Base-by-base conservation (phyloP, 495 filamentous ascomycete genomes). In the Cetradonia linearis region DNA sequence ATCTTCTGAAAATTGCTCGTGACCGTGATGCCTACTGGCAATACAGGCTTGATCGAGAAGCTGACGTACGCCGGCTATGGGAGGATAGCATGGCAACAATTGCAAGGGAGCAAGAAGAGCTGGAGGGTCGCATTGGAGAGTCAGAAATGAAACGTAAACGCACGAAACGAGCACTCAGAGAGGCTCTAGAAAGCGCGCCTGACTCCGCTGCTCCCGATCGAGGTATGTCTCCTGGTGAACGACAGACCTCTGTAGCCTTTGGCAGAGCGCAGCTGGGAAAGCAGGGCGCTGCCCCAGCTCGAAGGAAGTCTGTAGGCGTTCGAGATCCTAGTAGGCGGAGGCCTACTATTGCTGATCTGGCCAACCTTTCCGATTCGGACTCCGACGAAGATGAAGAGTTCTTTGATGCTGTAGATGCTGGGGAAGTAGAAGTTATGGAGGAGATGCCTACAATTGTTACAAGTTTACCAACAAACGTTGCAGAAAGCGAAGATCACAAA, bases 11-110 rank as follows among this genome's bases (percentile, higher is more conserved):
- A 37, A 97, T 98, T 66, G 91, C 90, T 18, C 81, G 86, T 59
- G 93, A 98, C 66, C 86, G 94, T 31, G 93, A 98, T 71, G 82
- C 89, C 0, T 95, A 96, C 68, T 98, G 93, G 93, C 91, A 96
- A 70, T 92, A 93, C 69, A 83, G 93, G 18, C 79, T 98, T 31
- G 90, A 92, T 67, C 84, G 88, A 38, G 93, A 98, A 71, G 84
- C 83, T 36, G 83, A 91, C 68, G 83, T 96, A 67, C 83, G 93
- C 31, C 83, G 87, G 48, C 85, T 98, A 80, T 98, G 94, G 93
- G 93, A 98, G 74, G 94, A 97, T 63, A 97, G 90, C 72, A 97
- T 98, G 93, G 88, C 91, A 6, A 83, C 86, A 55, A 84, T 98
- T 27, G 93, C 91, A 33, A 82, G 85, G 59, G 93, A 98, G 69